A percentile compares a stretch with the other conserved stretches of the same genome.
These are phyloP conservation scores for Epichloe coenophiala DNA, from an alignment of 2,329 filamentous ascomycete species.

Conservation along the genomic window DNA sequence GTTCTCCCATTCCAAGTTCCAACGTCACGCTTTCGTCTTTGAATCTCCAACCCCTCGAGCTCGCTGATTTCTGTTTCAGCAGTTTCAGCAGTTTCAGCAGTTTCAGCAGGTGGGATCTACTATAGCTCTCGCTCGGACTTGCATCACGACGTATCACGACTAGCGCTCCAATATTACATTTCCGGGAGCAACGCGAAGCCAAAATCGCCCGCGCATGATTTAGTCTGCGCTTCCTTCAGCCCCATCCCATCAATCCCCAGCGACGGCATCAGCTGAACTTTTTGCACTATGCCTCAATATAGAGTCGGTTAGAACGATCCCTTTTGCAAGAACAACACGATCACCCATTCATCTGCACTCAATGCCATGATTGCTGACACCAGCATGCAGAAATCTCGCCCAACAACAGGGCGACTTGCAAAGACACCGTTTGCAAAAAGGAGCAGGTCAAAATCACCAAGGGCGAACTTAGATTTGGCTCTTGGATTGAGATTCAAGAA, in stretches of 20 bases:
- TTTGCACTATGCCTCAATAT: conserved; percentile 26
- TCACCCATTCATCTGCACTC: neutral
- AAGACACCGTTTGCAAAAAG: conserved; percentile 61
- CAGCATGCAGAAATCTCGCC: conserved; percentile 51
- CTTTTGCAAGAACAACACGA: neutral
- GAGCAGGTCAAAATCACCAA: conserved; percentile 58
- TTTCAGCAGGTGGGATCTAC: too few relatives aligned
- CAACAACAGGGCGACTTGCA: conserved; percentile 61
- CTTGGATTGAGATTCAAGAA: conserved; percentile 50
- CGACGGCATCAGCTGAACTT: neutral
- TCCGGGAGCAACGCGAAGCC: neutral
- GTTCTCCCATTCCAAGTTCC: neutral
- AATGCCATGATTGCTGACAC: neutral
- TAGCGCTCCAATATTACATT: too few relatives aligned
- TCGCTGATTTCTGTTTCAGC: too few relatives aligned
- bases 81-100: too few relatives aligned
- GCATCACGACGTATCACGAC: neutral
- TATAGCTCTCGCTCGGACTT: too few relatives aligned
- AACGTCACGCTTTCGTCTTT: too few relatives aligned
- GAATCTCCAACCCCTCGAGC: too few relatives aligned
- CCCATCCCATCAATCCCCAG: neutral
- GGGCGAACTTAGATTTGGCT: conserved; percentile 65
- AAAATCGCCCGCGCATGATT: neutral
- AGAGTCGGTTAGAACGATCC: conserved; percentile 28
- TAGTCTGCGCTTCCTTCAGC: neutral